A percentile compares a stretch with the other conserved stretches of the same genome.
phyloP scores from a whole-genome alignment of 163 green algal species.

The Smithsoniella earleae region DNA sequence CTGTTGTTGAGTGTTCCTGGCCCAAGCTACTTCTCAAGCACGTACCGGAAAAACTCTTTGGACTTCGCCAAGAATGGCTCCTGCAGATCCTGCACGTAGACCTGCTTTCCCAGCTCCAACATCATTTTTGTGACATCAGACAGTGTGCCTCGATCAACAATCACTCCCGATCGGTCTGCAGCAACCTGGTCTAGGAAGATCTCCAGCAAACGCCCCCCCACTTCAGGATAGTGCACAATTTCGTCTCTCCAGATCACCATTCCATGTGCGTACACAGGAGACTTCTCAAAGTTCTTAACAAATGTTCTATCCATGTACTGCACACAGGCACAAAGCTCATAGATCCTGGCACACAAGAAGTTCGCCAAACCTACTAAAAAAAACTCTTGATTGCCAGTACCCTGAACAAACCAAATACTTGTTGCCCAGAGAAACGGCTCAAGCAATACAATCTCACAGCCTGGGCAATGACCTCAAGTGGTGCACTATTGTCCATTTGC shows the following conservation, averaged over 20 bases:
- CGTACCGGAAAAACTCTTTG: slow-evolving; percentile 53
- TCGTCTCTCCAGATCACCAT: slow-evolving; percentile 86
- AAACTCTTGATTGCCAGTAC: too few species aligned
- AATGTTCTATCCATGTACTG: slow-evolving; percentile 98
- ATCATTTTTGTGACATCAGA: slow-evolving; percentile 67
- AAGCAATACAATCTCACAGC: too few species aligned
- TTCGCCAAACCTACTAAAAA: too few species aligned
- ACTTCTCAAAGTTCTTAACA: slow-evolving; percentile 77
- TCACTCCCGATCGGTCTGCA: slow-evolving; percentile 71
- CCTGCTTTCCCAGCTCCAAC: slow-evolving; percentile 72
- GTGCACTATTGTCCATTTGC: too few species aligned
- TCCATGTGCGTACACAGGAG: slow-evolving; percentile 81
- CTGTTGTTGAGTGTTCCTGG: too few species aligned
- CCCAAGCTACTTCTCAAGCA: too few species aligned
- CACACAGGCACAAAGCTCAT: too few species aligned
- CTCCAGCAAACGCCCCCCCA: slow-evolving; percentile 41
- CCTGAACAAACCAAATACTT: too few species aligned
- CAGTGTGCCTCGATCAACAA: slow-evolving; percentile 58
- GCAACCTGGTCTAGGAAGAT: slow-evolving; percentile 55
- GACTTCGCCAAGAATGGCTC: slow-evolving; percentile 70
- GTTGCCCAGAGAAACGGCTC: too few species aligned
- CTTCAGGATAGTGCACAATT: slow-evolving; percentile 58
- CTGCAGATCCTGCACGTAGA: slow-evolving; percentile 91
- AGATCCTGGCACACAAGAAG: too few species aligned
- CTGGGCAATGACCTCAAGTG: too few species aligned